phyloP scores from a whole-genome alignment of 2,329 filamentous ascomycete genomes.

The Anisogramma anomala region DNA sequence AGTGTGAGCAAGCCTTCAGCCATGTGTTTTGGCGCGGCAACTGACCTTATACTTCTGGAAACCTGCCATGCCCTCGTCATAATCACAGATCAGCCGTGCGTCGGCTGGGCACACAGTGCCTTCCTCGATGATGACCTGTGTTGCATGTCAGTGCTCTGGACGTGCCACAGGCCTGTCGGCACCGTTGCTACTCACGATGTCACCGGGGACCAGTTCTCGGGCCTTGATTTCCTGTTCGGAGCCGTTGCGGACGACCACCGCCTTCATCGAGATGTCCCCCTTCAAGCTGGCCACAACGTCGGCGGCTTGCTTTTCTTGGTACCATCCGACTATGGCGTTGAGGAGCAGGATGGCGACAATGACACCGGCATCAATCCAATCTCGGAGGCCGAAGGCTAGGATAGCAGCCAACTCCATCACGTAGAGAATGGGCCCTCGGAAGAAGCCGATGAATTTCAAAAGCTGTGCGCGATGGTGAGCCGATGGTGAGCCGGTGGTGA shows the following conservation, averaged over 20 bases:
- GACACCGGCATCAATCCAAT: slow-evolving; percentile 69
- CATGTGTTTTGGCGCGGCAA: background rate
- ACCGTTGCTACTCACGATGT: slow-evolving; percentile 46
- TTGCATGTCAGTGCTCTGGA: slow-evolving; percentile 1
- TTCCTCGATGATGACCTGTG: slow-evolving; percentile 57
- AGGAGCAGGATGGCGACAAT: slow-evolving; percentile 65
- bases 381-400: slow-evolving; percentile 60
- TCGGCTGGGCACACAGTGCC: slow-evolving; percentile 60
- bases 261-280: slow-evolving; percentile 69
- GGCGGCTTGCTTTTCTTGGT: slow-evolving; percentile 70
- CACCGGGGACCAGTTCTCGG: slow-evolving; percentile 63
- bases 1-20: background rate
- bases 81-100: slow-evolving; percentile 61
- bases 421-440: slow-evolving; percentile 66
- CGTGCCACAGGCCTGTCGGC: too few relatives aligned
- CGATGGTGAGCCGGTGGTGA: too few relatives aligned
- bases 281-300: slow-evolving; percentile 65
- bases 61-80: slow-evolving; percentile 48
- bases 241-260: slow-evolving; percentile 55
- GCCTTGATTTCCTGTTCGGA: slow-evolving; percentile 58
- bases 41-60: slow-evolving; percentile 20
- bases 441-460: slow-evolving; percentile 63
- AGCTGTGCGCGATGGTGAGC: slow-evolving; percentile 29
- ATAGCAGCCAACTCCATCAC: slow-evolving; percentile 70
- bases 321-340: slow-evolving; percentile 68